phyloP scores from a whole-genome alignment of 768 basidiomycete genomes.

The Amanita molliuscula region DNA sequence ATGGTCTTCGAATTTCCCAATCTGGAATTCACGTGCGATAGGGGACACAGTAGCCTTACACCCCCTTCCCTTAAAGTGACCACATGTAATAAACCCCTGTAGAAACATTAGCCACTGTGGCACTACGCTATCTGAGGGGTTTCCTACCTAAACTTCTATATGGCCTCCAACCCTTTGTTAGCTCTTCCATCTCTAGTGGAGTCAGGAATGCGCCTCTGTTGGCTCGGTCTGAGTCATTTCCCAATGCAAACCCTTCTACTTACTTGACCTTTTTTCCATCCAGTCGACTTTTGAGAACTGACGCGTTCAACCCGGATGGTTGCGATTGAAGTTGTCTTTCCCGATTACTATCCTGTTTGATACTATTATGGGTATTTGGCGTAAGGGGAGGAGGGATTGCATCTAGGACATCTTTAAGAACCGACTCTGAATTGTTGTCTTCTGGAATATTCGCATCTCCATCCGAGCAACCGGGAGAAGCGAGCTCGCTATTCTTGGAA shows the following conservation, averaged over 20 bases:
- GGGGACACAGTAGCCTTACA: background rate
- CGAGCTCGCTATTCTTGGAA: constrained; percentile 40
- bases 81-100: constrained; percentile 83
- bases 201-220: constrained; percentile 67
- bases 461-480: constrained; percentile 12
- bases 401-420: constrained; percentile 31
- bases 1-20: background rate
- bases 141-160: constrained; percentile 69
- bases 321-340: constrained; percentile 25
- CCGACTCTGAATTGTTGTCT: background rate
- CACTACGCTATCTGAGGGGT: background rate
- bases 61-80: constrained; percentile 41
- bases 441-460: background rate
- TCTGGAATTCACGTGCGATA: background rate
- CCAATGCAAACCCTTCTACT: constrained; percentile 13
- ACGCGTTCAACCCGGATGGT: constrained; percentile 49
- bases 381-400: constrained; percentile 26
- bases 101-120: background rate
- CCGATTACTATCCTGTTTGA: constrained; percentile 19
- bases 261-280: constrained; percentile 66
- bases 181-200: constrained; percentile 69
- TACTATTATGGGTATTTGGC: background rate
- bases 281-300: constrained; percentile 47
- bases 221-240: constrained; percentile 1
- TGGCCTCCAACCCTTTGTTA: constrained; percentile 72